Conservation (phyloP, 148 eudicot genomes). For the Rhododendron williamsianum region DNA sequence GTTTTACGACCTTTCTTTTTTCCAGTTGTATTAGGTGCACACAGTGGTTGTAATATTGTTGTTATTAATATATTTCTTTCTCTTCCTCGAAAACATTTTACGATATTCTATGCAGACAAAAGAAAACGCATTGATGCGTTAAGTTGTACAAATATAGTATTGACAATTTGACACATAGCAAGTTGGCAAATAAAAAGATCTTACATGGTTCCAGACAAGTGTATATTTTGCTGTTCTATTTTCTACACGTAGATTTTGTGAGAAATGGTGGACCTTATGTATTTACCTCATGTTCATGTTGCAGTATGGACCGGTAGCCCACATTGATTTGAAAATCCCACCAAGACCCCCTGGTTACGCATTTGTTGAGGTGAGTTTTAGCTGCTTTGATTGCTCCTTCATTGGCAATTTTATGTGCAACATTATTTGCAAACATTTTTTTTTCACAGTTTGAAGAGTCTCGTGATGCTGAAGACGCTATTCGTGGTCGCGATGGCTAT, state of each 20-base stretch:
- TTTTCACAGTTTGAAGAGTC: slow-evolving; percentile 76
- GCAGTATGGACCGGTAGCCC: slow-evolving; percentile 89
- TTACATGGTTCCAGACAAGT: neutral
- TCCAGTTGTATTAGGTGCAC: neutral
- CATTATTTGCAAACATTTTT: neutral
- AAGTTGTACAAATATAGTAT: neutral
- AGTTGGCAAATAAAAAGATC: neutral
- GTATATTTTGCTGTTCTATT: neutral
- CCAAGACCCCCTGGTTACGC: slow-evolving; percentile 99
- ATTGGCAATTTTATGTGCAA: neutral
- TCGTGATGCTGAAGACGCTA: slow-evolving; percentile 97
- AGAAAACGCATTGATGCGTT: neutral
- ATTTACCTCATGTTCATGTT: slow-evolving; percentile 14
- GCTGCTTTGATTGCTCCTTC: neutral
- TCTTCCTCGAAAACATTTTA: neutral
- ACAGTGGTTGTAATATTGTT: neutral
- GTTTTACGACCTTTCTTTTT: neutral
- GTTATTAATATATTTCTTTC: neutral
- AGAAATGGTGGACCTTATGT: slow-evolving; percentile 1
- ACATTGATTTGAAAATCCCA: slow-evolving; percentile 89
- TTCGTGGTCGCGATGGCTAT: slow-evolving; percentile 98
- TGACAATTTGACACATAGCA: neutral
- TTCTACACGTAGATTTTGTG: neutral
- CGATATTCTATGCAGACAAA: neutral
- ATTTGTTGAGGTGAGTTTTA: slow-evolving; percentile 78